Evolutionary conservation across 495 filamentous ascomycete genomes (phyloP), one percentile per base, ranked within the genome.

Genomic region (Xylona heveae): DNA sequence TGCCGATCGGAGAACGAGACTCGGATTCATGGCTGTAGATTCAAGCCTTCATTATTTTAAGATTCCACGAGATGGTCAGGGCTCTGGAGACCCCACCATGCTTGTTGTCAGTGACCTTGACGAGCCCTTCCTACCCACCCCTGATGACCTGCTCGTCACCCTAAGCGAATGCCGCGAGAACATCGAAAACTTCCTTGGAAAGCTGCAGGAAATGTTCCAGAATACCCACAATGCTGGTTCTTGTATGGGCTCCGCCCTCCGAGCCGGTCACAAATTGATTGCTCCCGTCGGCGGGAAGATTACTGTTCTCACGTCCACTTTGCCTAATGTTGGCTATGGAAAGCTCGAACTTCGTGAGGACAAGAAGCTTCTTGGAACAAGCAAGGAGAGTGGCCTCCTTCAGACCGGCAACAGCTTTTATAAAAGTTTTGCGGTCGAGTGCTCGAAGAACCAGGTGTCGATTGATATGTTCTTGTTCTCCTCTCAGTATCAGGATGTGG

Each of bases 391-490:
- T 42, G 58, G 59, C 33, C 62, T 97, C 19, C 59, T 97, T 30
- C 85, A 94, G 47, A 95, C 90, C 0, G 78, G 66, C 8, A 91
- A 76, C 56, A 76, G 78, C 40, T 97, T 97, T 52, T 97, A 97
- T 66, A 97, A 97, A 61, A 91, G 80, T 47, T 97, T 97, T 49
- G 88, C 88, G 2, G 90, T 97, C 4, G 88, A 97, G 47, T 97
- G 88, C 51, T 94, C 85, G 27, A 97, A 97, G 55, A 84, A 84
- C 38, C 88, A 97, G 49, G 85, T 97, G 6, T 95, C 85, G 0
- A 79, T 95, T 44, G 88, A 97, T 53, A 97, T 97, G 88, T 97
- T 97, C 59, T 64, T 97, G 28, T 97, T 97, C 62, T 85, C 81
- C 3, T 83, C 82, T 7, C 77, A 84, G 44, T 97, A 97, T 50